phyloP scores from a whole-genome alignment of 1,139 yeast species.

The Keqinozyma sinolaborantium region DNA sequence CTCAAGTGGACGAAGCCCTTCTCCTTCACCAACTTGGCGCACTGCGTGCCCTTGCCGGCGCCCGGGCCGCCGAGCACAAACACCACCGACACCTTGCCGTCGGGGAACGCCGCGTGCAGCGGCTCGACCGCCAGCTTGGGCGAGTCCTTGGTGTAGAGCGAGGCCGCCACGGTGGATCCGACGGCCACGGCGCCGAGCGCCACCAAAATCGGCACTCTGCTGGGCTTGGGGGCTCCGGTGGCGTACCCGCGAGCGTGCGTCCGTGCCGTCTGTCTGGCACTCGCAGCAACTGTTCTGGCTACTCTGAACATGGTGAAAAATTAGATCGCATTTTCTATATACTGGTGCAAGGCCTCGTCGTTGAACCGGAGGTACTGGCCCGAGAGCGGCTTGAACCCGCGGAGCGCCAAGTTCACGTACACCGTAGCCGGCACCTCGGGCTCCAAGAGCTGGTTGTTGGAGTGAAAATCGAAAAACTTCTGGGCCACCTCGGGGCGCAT shows the following conservation, averaged over 20 bases:
- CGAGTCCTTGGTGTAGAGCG: conserved; percentile 38
- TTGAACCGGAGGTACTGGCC: conserved; percentile 66
- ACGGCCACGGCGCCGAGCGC: conserved; percentile 37
- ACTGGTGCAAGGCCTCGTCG: conserved; percentile 33
- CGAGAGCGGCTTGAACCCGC: conserved; percentile 52
- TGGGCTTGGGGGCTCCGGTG: conserved; percentile 3
- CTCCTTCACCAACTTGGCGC: conserved; percentile 77
- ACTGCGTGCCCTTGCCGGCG: conserved; percentile 96
- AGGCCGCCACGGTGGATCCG: conserved; percentile 46
- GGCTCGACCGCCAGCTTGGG: conserved; percentile 52
- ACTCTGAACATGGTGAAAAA: conserved; percentile 1
- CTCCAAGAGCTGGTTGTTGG: conserved; percentile 49
- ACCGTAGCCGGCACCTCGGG: conserved; percentile 72
- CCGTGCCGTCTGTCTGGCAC: neutral
- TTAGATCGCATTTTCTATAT: conserved; percentile 3
- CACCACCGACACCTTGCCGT: conserved; percentile 69
- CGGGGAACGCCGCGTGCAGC: conserved; percentile 45
- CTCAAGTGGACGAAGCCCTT: conserved; percentile 83
- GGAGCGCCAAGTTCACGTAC: conserved; percentile 59
- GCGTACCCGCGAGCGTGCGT: neutral
- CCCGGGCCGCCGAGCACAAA: conserved; percentile 93
- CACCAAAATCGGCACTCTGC: conserved; percentile 22
- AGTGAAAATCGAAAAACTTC: conserved; percentile 59
- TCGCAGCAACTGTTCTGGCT: neutral
- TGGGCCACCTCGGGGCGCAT: conserved; percentile 59